phyloP scores from a whole-genome alignment of 1,139 yeast species.

The Hyphopichia wangnamkhiaoensis region DNA sequence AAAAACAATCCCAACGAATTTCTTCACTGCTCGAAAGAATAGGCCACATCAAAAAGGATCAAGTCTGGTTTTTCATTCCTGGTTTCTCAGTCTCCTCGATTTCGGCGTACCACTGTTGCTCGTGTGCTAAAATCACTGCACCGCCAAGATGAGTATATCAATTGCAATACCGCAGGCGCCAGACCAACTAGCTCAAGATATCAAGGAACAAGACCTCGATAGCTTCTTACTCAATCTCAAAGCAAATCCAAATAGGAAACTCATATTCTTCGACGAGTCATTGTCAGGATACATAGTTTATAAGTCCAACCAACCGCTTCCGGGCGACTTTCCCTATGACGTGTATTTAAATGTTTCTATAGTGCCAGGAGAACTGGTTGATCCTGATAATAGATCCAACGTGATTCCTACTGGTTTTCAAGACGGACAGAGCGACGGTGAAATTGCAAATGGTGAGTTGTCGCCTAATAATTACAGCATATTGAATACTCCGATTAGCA shows the following conservation, averaged over 20 bases:
- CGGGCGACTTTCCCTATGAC: not conserved
- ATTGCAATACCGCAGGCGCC: conserved; percentile 9
- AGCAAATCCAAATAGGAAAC: conserved; percentile 8
- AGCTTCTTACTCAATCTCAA: conserved; percentile 6
- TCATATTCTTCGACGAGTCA: conserved; percentile 41
- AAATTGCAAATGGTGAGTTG: conserved; percentile 6
- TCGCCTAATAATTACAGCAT: conserved; percentile 14
- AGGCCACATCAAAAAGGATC: too few species aligned
- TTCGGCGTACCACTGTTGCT: too few species aligned
- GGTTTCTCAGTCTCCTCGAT: too few species aligned
- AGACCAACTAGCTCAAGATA: conserved; percentile 5
- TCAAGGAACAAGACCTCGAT: conserved; percentile 4
- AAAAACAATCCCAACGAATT: too few species aligned
- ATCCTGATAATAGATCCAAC: conserved; percentile 3
- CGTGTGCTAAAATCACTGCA: too few species aligned
- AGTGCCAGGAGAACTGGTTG: conserved; percentile 26
- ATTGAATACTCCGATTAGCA: conserved; percentile 14
- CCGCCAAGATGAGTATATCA: conserved; percentile 10
- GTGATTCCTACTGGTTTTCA: conserved; percentile 3
- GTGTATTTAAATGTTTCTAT: conserved; percentile 29
- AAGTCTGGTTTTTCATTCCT: too few species aligned
- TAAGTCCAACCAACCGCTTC: conserved; percentile 9
- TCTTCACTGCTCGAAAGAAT: too few species aligned
- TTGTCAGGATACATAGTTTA: conserved; percentile 35
- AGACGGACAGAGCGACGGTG: conserved; percentile 3